phyloP scores from a whole-genome alignment of 2,329 filamentous ascomycete genomes.

The Pseudogymnoascus sp. region DNA sequence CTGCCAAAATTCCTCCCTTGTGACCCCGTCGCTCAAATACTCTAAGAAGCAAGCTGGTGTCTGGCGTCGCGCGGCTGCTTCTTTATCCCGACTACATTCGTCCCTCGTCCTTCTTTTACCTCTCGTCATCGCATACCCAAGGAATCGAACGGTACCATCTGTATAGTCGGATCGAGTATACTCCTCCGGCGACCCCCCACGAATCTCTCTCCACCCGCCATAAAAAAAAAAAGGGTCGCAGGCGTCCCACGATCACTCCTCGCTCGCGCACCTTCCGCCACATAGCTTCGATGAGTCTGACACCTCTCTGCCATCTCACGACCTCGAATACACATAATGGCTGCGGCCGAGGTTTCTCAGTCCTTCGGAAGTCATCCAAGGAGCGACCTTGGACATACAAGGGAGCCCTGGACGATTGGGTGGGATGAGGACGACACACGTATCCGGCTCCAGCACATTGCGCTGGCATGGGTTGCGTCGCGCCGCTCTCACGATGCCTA shows the following conservation, averaged over 20 bases:
- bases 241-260: conserved; percentile 5
- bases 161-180: conserved; percentile 6
- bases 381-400: conserved; percentile 35
- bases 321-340: conserved; percentile 36
- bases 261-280: conserved; percentile 12
- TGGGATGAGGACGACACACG: conserved; percentile 35
- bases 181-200: neutral
- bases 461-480: conserved; percentile 29
- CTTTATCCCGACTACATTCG: conserved; percentile 3
- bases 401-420: conserved; percentile 37
- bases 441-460: conserved; percentile 31
- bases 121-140: neutral
- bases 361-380: conserved; percentile 33
- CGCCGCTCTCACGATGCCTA: conserved; percentile 14
- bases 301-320: conserved; percentile 23
- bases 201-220: neutral
- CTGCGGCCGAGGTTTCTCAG: conserved; percentile 36
- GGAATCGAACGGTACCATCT: neutral
- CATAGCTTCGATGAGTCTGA: conserved; percentile 31
- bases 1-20: conserved; percentile 2
- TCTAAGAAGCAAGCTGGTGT: conserved; percentile 5
- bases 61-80: neutral
- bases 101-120: neutral
- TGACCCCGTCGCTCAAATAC: conserved; percentile 4
- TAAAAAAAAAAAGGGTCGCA: neutral